Conservation (phyloP, 2,329 filamentous ascomycete species). For the Purpureocillium takamizusanense region DNA sequence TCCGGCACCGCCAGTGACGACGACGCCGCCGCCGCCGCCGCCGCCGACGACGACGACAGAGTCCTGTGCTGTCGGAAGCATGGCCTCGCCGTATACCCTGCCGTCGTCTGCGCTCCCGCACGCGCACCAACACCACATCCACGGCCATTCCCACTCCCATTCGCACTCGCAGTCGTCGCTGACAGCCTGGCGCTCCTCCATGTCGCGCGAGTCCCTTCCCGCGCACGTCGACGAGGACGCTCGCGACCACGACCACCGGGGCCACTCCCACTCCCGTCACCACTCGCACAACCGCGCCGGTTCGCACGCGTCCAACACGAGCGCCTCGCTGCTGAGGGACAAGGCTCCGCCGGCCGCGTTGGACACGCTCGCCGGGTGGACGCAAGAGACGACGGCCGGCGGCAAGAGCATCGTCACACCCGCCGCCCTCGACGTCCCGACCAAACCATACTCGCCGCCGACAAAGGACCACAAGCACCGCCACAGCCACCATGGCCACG, state of each 20-base stretch:
- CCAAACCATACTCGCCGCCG: constrained; percentile 15
- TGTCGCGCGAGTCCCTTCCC: constrained; percentile 22
- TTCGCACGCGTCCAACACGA: constrained; percentile 21
- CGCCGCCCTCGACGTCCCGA: constrained; percentile 16
- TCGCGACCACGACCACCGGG: constrained; percentile 16
- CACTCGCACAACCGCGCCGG: constrained; percentile 19
- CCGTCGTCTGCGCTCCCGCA: constrained; percentile 42
- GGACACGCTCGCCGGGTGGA: constrained; percentile 29
- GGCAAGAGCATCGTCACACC: constrained; percentile 30
- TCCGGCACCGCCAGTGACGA: neutral
- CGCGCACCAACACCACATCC: constrained; percentile 32
- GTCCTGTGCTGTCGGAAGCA: constrained; percentile 10
- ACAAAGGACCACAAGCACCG: constrained; percentile 16
- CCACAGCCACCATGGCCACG: constrained; percentile 17
- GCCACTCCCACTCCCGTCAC: constrained; percentile 15
- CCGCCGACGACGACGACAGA: neutral
- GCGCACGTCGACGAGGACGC: constrained; percentile 20
- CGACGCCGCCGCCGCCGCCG: neutral
- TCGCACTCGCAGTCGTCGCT: constrained; percentile 29
- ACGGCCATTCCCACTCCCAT: constrained; percentile 29
- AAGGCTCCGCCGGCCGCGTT: constrained; percentile 21
- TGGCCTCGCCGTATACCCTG: constrained; percentile 45
- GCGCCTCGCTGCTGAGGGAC: constrained; percentile 17
- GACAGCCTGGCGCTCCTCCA: constrained; percentile 26
- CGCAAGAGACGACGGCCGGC: constrained; percentile 28